phyloP scores from a whole-genome alignment of 495 filamentous ascomycete genomes.

The Penicillium ucsense region DNA sequence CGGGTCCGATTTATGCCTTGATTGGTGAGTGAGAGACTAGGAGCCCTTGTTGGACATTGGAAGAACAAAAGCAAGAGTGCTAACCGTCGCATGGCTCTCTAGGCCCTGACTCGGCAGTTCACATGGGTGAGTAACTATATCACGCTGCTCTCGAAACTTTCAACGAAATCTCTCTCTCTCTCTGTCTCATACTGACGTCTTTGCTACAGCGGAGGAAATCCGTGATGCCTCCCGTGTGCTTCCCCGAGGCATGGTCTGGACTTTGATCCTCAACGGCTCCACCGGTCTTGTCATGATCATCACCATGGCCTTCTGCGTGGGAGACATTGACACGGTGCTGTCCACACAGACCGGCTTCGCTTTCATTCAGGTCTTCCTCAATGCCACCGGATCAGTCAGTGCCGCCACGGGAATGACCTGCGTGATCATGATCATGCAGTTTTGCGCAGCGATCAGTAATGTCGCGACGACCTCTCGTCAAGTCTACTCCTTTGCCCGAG shows the following conservation, averaged over 20 bases:
- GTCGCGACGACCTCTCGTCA: conserved; percentile 49
- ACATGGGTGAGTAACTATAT: conserved; percentile 27
- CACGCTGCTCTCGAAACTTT: too few relatives aligned
- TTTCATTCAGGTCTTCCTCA: conserved; percentile 46
- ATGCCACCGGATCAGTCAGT: conserved; percentile 33
- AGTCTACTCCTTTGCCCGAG: conserved; percentile 34
- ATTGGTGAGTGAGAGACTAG: conserved; percentile 22
- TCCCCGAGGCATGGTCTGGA: conserved; percentile 44
- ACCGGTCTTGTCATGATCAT: conserved; percentile 40
- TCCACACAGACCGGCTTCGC: conserved; percentile 34
- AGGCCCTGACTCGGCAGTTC: conserved; percentile 25
- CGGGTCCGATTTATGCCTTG: conserved; percentile 45
- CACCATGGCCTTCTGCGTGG: conserved; percentile 44
- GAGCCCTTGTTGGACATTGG: too few relatives aligned
- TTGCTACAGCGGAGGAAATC: conserved; percentile 41
- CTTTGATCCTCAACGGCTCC: conserved; percentile 39
- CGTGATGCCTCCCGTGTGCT: conserved; percentile 45
- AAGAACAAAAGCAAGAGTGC: too few relatives aligned
- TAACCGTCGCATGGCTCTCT: too few relatives aligned
- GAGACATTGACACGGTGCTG: conserved; percentile 36
- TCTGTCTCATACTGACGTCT: conserved; percentile 1
- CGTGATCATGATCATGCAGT: conserved; percentile 40
- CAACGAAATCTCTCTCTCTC: too few relatives aligned
- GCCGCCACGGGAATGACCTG: conserved; percentile 41
- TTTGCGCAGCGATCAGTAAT: conserved; percentile 41